Evolutionary conservation across 202 grass and related monocot genomes (phyloP), one percentile per base, ranked within the genome.

Genomic region (Eragrostis tef): DNA sequence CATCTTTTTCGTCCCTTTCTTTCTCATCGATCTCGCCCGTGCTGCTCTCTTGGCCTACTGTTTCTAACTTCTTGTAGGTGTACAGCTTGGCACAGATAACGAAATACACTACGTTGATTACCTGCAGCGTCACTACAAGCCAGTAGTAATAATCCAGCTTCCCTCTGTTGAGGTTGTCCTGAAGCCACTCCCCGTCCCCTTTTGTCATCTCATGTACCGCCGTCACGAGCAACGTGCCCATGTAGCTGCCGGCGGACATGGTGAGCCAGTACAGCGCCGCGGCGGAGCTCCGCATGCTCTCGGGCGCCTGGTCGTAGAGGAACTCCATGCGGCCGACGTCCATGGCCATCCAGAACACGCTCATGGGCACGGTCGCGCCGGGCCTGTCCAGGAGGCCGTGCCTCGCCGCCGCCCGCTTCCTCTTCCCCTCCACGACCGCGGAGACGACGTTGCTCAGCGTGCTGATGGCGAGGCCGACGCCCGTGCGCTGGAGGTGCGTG

Each of bases 111-210:
- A 92, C 14, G 61, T 92, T 89, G 34, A 91, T 27, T 39, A 84
- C 62, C 76, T 70, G 68, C 74, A 94, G 79, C 4, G 77, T 57
- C 4, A 71, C 83, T 14, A 94, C 84, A 21, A 94, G 74, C 80
- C 89, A 86, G 68, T 94, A 97, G 71, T 92, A 97, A 39, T 82
- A 75, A 48, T 94, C 89, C 49, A 94, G 86, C 70, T 89, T 93
- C 58, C 87, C 89, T 62, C 86, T 85, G 73, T 94, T 94, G 36
- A 92, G 84, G 81, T 97, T 93, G 79, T 97, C 88, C 73, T 88
- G 83, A 25, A 97, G 85, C 91, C 94, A 94, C 64, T 93, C 74
- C 15, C 91, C 91, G 17, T 34, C 25, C 73, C 45, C 72, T 75
- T 36, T 53, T 67, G 94, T 94, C 72, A 67, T 86, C 34, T 83